Base-by-base conservation (phyloP, 192 early-diverging fungal species). In the Coemansia brasiliensis region DNA sequence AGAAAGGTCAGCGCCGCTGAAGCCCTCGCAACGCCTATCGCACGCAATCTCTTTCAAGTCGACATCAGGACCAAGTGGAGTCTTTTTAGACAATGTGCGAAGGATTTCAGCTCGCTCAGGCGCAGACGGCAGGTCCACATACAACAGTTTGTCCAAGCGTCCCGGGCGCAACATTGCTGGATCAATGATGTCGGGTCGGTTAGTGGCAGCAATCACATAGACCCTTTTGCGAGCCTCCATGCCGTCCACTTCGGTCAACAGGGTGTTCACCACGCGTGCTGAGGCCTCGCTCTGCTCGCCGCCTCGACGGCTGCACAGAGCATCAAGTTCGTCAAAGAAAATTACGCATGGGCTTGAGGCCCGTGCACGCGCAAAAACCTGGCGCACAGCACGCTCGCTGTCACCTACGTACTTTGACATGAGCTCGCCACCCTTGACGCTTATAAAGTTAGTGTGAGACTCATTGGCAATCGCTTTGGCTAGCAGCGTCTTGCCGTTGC, bases 321-420 rank as follows among this genome's bases (percentile, higher is more conserved):
- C 95, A 63, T 99, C 97, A 17, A 99, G 77, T 72, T 99, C 94
- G 61, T 99, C 97, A 79, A 99, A 98, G 67, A 97, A 99, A 27
- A 99, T 89, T 3, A 99, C 90, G 63, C 97, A 99, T 12, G 97
- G 95, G 11, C 89, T 84, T 3, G 94, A 97, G 1, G 93, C 88
- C 40, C 90, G 86, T 6, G 96, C 96, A 20, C 96, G 83, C 21
- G 90, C 83, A 82, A 99, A 99, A 16, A 99, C 96, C 69, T 91
- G 91, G 21, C 96, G 88, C 15, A 99, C 87, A 4, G 92, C 94
- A 22, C 95, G 83, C 74, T 99, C 96, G 79, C 94, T 96, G 67
- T 99, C 96, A 45, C 96, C 96, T 2, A 99, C 96, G 60, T 97
- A 99, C 82, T 99, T 99, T 82, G 98, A 98, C 41, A 99, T 77